Evolutionary conservation across 352 stramenopile genomes (phyloP), one percentile per base, ranked within the genome.

Genomic region (Pythium coloratum): DNA sequence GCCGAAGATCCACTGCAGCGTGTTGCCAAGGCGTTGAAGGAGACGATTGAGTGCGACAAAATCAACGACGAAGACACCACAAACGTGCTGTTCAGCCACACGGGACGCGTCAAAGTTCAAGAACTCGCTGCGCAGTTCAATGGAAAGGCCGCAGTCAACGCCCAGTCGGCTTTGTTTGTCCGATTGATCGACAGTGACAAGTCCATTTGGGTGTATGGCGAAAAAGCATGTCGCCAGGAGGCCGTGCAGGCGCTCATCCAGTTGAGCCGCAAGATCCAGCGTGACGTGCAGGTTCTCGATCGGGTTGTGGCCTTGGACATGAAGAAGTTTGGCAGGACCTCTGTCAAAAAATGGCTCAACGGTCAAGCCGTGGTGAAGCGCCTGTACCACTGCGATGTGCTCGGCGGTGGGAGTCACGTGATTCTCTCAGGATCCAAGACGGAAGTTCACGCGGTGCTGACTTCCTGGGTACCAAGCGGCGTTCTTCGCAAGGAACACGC

Each of bases 281-380:
- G 32, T 16, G 44, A 60, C 20, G 34, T 70, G 2, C 55, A 70
- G 34, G 64, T 70, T 9, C 14, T 61, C 34, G 64, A 70, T 38
- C 47, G 46, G 26, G 42, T 70, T 26, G 24, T 69, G 42, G 28
- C 24, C 3, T 44, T 69, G 55, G 55, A 60, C 50, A 24, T 50
- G 33, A 20, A 38, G 13, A 32, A 7, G n/a, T 60, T 60, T 20
- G 34, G 7, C 10, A 20, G 18, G 18, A 50, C 34, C 16, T 6
- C n/a, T 6, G 34, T 24, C 10, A 40, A 14, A 50, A 20, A 34
- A 8, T 60, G 55, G 55, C 55, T 60, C 2, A 26, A 38, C 24
- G 34, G 34, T 0, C 55, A 60, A 36, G 34, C 30, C 8, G 32
- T 3, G 12, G 36, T 30, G 24, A 49, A 9, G 9, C 7, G 9